Conservation (phyloP, 345 rosid species). For the Gossypium anomalum region DNA sequence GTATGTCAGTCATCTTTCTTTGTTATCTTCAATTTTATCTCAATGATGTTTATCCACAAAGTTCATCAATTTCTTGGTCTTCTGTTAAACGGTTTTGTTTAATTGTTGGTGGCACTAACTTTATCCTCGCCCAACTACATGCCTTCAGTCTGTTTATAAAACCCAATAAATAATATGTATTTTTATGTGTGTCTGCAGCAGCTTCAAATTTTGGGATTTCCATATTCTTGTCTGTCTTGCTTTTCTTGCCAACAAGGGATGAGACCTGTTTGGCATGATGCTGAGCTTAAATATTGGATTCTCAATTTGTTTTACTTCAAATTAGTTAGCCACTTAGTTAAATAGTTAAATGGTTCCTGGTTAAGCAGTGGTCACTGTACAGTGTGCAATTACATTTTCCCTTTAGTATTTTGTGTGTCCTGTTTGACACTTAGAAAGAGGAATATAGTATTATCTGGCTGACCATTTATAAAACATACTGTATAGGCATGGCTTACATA, state of each 20-base stretch:
- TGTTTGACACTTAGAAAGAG: not conserved
- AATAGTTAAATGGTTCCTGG: conserved; percentile 3
- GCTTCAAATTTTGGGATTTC: not conserved
- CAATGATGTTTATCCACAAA: not conserved
- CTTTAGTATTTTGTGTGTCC: not conserved
- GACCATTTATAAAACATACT: not conserved
- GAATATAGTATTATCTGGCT: not conserved
- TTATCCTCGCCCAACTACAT: not conserved
- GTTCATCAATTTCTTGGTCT: conserved; percentile 2
- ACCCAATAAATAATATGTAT: not conserved
- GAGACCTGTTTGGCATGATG: not conserved
- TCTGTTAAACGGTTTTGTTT: not conserved
- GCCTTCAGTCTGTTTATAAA: not conserved
- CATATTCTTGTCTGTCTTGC: not conserved
- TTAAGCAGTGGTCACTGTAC: not conserved
- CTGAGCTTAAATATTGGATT: not conserved
- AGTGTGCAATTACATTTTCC: not conserved
- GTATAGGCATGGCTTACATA: conserved; percentile 96
- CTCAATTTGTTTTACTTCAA: not conserved
- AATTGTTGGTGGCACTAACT: not conserved
- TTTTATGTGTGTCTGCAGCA: not conserved
- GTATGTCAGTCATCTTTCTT: conserved; percentile 28
- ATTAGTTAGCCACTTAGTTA: not conserved
- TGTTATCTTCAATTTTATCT: not conserved
- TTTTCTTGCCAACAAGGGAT: not conserved